A percentile compares a stretch with the other conserved stretches of the same genome.
phyloP scores from a whole-genome alignment of 768 basidiomycete species.

The Hygrophorus pudorinus region DNA sequence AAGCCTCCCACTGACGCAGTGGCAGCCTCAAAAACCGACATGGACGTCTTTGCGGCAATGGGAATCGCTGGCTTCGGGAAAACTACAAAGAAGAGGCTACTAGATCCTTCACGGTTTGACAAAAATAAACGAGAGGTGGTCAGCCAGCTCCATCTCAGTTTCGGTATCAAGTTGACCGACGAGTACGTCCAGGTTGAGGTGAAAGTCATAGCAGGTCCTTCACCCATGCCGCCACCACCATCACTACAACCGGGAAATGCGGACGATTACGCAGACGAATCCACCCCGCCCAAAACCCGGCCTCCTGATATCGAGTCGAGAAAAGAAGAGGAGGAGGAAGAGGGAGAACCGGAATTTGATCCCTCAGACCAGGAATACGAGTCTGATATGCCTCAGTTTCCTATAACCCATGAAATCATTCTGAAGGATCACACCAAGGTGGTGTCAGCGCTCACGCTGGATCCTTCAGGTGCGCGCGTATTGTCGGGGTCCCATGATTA shows the following conservation, averaged over 20 bases:
- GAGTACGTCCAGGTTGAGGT: neutral
- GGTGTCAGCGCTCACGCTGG: slow-evolving; percentile 83
- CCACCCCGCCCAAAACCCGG: neutral
- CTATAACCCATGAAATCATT: slow-evolving; percentile 81
- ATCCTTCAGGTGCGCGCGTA: slow-evolving; percentile 89
- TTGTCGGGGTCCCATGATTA: slow-evolving; percentile 94
- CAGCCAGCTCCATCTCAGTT: slow-evolving; percentile 1
- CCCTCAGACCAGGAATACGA: slow-evolving; percentile 37
- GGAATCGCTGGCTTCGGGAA: slow-evolving; percentile 83
- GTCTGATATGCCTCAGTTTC: slow-evolving; percentile 54
- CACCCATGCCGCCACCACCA: neutral
- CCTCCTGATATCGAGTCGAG: slow-evolving; percentile 14
- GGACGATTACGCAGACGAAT: neutral
- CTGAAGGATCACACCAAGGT: slow-evolving; percentile 97
- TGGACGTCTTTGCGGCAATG: slow-evolving; percentile 73
- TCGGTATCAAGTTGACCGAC: neutral
- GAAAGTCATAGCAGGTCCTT: slow-evolving; percentile 5
- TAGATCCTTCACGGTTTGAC: slow-evolving; percentile 73
- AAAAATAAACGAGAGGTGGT: slow-evolving; percentile 55
- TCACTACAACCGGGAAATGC: no score
- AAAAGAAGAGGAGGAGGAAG: slow-evolving; percentile 14
- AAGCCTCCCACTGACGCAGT: neutral
- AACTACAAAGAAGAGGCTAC: slow-evolving; percentile 47
- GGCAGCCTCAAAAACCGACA: slow-evolving; percentile 22
- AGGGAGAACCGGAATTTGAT: slow-evolving; percentile 46